These are phyloP conservation scores for Trichocladium uniseriatum DNA, from an alignment of 495 filamentous ascomycete genomes.

Conservation along the genomic window DNA sequence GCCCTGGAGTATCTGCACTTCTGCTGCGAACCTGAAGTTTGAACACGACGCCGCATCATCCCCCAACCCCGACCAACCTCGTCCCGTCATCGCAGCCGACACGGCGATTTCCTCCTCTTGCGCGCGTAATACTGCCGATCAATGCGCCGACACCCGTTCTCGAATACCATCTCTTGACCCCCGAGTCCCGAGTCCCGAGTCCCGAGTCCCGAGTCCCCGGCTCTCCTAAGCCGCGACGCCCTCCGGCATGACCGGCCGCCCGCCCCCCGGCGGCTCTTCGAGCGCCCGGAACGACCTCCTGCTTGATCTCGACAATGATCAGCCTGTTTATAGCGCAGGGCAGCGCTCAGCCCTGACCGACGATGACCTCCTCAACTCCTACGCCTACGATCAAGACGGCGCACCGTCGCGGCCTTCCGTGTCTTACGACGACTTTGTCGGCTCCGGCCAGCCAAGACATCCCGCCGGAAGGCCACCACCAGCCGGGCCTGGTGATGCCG, in stretches of 20 bases:
- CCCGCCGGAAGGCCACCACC: slow-evolving; percentile 34
- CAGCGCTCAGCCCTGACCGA: slow-evolving; percentile 65
- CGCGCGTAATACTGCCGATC: not conserved
- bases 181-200: too few relatives aligned
- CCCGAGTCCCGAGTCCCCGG: not conserved
- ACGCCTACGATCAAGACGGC: slow-evolving; percentile 56
- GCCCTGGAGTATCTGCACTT: not conserved
- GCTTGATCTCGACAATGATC: slow-evolving; percentile 63
- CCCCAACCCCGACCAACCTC: not conserved
- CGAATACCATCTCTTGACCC: not conserved
- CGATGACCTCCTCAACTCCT: slow-evolving; percentile 62
- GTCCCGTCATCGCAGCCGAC: not conserved
- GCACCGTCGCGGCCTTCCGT: slow-evolving; percentile 67
- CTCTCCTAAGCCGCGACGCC: slow-evolving; percentile 6
- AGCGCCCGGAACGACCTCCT: slow-evolving; percentile 58
- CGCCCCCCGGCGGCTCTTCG: slow-evolving; percentile 47
- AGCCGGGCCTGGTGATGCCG: slow-evolving; percentile 21
- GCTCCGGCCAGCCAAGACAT: slow-evolving; percentile 39
- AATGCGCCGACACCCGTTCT: not conserved
- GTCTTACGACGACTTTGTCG: slow-evolving; percentile 93
- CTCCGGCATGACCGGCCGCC: slow-evolving; percentile 61
- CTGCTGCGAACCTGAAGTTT: not conserved
- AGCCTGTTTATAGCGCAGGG: slow-evolving; percentile 61
- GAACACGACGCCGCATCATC: not conserved
- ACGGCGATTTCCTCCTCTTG: not conserved